These are phyloP conservation scores for Purpureocillium takamizusanense DNA, from an alignment of 2,329 filamentous ascomycete genomes.

Conservation along the genomic window DNA sequence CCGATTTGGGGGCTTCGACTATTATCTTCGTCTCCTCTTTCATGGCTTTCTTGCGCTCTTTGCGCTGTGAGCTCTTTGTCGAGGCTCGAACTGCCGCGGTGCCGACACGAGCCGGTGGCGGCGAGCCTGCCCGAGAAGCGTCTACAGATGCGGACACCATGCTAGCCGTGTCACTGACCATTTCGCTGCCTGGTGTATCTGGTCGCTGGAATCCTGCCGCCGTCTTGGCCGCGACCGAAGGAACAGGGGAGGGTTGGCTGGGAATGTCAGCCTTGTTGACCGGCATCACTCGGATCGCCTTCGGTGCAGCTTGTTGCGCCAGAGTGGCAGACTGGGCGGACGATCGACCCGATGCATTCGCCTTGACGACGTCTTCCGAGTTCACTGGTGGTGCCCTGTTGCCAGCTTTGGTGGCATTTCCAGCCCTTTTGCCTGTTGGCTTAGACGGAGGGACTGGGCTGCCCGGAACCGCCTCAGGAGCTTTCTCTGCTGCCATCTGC, in stretches of 20 bases:
- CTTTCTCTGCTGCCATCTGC: neutral
- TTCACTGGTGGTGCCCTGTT: too few relatives aligned
- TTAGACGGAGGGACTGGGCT: too few relatives aligned
- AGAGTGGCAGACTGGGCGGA: slow-evolving; percentile 18
- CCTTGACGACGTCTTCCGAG: slow-evolving; percentile 1
- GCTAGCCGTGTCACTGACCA: slow-evolving; percentile 68
- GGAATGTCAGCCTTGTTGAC: too few relatives aligned
- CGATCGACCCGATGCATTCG: neutral
- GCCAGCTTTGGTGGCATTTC: too few relatives aligned
- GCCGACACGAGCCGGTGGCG: slow-evolving; percentile 55
- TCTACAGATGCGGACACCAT: slow-evolving; percentile 63
- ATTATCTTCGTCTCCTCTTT: slow-evolving; percentile 54
- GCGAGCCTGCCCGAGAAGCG: slow-evolving; percentile 60
- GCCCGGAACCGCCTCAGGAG: neutral
- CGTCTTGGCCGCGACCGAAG: slow-evolving; percentile 14
- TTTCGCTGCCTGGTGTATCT: slow-evolving; percentile 65
- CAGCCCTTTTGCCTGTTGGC: too few relatives aligned
- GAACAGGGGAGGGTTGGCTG: slow-evolving; percentile 23
- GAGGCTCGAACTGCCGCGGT: slow-evolving; percentile 59
- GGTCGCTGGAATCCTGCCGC: slow-evolving; percentile 39
- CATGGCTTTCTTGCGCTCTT: slow-evolving; percentile 59
- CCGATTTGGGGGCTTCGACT: slow-evolving; percentile 38
- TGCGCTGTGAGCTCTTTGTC: slow-evolving; percentile 72
- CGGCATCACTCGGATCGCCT: slow-evolving; percentile 52
- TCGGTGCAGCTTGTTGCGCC: slow-evolving; percentile 41